Evolutionary conservation across 768 basidiomycete species (phyloP), one percentile per base, ranked within the genome.

Genomic region (Suillus lakei): DNA sequence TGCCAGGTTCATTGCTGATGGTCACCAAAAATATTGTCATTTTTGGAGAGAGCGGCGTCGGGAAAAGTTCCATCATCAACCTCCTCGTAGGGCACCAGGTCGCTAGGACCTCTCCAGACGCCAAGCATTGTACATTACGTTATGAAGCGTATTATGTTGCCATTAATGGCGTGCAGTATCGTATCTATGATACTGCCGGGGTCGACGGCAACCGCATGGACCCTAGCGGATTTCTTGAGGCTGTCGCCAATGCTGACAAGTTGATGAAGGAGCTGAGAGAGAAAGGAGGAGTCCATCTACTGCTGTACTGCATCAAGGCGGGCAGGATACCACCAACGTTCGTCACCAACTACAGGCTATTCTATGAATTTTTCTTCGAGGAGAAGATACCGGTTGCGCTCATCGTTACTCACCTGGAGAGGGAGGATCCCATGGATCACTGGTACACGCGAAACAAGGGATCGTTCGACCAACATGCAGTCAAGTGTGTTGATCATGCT

Each of bases 321-420:
- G 74, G 76, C 16, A 66, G 74, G 36, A 68, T 75, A 46, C 70
- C 74, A 43, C 48, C 60, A 51, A 62, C 72, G 41, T 70, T 58
- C 59, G 72, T 73, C 55, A 69, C 76, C 64, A 77, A 74, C 26
- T 75, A 75, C 12, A 74, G 56, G 36, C 69, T 82, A 0, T 82
- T 83, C 64, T 70, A 72, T 23, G 73, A 82, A 18, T 75, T 82
- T 46, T 77, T 83, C 34, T 83, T 82, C 54, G 69, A 67, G 23
- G 54, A 66, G 9, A 66, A 74, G 16, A 79, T 79, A 5, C 79
- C 79, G 6, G 71, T 75, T 16, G 66, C 75, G 0, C 56, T 80
- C 6, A 73, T 72, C 13, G 65, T 79, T 16, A 79, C 76, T 4
- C 60, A 67, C 36, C 71, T 78, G 7, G 79, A 78, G 62, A 73